Percentiles rank a stretch among this genome's conserved stretches.
Evolutionary conservation across 2,329 filamentous ascomycete genomes (phyloP).

Genomic region (Malbranchea zuffiana): DNA sequence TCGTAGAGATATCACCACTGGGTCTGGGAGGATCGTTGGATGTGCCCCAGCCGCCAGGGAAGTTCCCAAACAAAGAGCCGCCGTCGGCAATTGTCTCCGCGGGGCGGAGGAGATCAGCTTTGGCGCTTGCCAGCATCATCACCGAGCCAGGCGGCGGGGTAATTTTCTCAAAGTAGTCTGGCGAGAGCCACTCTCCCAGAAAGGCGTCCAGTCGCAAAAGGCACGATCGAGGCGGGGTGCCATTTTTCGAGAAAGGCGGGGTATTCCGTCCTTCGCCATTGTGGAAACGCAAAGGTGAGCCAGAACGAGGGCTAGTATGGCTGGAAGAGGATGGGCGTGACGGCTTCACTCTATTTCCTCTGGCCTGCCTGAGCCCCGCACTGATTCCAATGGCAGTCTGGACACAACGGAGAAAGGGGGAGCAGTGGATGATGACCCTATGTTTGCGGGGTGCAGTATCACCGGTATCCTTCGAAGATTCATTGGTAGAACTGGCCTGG

Average conservation of each 20-base stretch:
- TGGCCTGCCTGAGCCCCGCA: constrained; percentile 57
- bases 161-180: constrained; percentile 87
- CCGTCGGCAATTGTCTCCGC: constrained; percentile 49
- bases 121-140: constrained; percentile 80
- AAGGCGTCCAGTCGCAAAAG: constrained; percentile 76
- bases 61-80: constrained; percentile 36
- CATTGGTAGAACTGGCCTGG: neutral
- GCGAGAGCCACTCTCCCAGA: constrained; percentile 88
- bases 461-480: constrained; percentile 3
- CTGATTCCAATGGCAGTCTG: constrained; percentile 85
- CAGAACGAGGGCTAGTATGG: constrained; percentile 22
- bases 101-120: constrained; percentile 69
- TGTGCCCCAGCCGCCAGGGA: constrained; percentile 47
- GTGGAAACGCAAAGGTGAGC: constrained; percentile 13
- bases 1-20: neutral
- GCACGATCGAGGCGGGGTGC: too few relatives aligned
- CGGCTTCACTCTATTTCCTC: neutral
- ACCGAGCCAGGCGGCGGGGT: constrained; percentile 76
- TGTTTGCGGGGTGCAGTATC: constrained; percentile 45
- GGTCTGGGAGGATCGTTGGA: neutral
- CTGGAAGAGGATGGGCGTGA: constrained; percentile 2
- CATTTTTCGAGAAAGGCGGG: neutral
- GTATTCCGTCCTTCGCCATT: neutral
- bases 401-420: constrained; percentile 85
- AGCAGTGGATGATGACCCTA: constrained; percentile 78